Evolutionary conservation across 2,329 filamentous ascomycete species (phyloP), one percentile per base, ranked within the genome.

Genomic region (Fusarium equiseti): DNA sequence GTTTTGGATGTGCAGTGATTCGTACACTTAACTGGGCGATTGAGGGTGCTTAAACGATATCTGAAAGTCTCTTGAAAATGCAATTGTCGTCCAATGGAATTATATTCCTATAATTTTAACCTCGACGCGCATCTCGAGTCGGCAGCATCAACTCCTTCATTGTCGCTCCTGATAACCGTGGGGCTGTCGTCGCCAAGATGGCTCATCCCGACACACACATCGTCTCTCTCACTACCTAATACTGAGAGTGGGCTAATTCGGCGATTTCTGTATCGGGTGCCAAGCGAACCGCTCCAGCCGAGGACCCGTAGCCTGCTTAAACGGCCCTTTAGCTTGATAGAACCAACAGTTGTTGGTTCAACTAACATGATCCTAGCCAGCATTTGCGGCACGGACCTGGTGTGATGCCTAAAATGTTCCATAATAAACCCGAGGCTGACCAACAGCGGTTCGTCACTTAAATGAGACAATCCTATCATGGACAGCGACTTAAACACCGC

Each of bases 151-250:
- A 82, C 68, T 83, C 79, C 8, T 87, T 82, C 78, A 79, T 87
- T 45, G 86, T 83, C 64, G 85, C 84, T 1, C 83, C 84, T 8
- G 85, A 86, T 70, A 72, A 86, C 75, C 81, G 83, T 50, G 81
- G 85, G 77, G 83, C 84, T 32, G 84, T 87, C 64, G 82, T 87
- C 31, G 82, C 81, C 73, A 87, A 87, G 81, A 85, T 87, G 85
- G 85, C 85, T 3, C 81, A 86, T 77, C 80, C 82, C 0, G 84
- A 87, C 73, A 87, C 84, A 12, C 83, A 81, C 72, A 87, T 87
- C 66, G 85, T 87, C 32, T 87, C 85, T 18, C 75, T 87, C 76
- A 87, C 85, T 27, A 10, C 24, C 7, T 73, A 87, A 87, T 75
- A 87, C 84, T 43, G 85, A 87, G 79, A 85, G 82, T 72, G 85